These are phyloP conservation scores for Fragosphaeria purpurea DNA, from an alignment of 2,329 filamentous ascomycete genomes.

Conservation along the genomic window DNA sequence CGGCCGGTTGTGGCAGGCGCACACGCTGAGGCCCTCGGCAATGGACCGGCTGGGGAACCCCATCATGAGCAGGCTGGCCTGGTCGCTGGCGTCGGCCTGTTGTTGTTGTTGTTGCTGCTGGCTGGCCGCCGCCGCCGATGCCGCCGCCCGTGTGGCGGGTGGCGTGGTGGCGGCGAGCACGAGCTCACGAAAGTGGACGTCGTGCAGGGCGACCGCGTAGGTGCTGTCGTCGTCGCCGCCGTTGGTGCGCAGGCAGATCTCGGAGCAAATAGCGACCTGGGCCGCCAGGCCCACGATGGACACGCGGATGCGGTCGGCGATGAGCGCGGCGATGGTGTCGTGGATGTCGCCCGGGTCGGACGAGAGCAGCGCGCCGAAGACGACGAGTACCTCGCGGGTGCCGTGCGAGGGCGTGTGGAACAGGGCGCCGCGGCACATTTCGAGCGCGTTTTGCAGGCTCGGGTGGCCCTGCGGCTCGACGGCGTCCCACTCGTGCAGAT, in stretches of 20 bases:
- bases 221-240: slow-evolving; percentile 40
- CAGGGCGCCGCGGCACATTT: slow-evolving; percentile 87
- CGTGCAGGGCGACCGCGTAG: slow-evolving; percentile 80
- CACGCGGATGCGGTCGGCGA: slow-evolving; percentile 76
- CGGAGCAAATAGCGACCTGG: slow-evolving; percentile 83
- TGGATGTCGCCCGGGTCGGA: slow-evolving; percentile 94
- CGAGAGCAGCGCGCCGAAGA: slow-evolving; percentile 83
- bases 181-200: slow-evolving; percentile 81
- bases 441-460: slow-evolving; percentile 85
- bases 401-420: slow-evolving; percentile 90
- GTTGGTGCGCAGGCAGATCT: slow-evolving; percentile 83
- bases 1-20: slow-evolving; percentile 81
- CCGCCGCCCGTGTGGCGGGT: slow-evolving; percentile 60
- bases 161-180: slow-evolving; percentile 82
- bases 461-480: slow-evolving; percentile 64
- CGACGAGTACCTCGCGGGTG: slow-evolving; percentile 82
- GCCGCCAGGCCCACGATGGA: slow-evolving; percentile 84
- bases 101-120: slow-evolving; percentile 29
- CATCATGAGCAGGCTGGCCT: slow-evolving; percentile 80
- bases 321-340: slow-evolving; percentile 69
- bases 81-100: background rate
- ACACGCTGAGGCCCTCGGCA: slow-evolving; percentile 63
- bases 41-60: slow-evolving; percentile 85
- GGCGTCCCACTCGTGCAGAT: slow-evolving; percentile 56
- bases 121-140: no score